Evolutionary conservation across 805 yeast genomes (phyloP).

Genomic region (Torulaspora indica): DNA sequence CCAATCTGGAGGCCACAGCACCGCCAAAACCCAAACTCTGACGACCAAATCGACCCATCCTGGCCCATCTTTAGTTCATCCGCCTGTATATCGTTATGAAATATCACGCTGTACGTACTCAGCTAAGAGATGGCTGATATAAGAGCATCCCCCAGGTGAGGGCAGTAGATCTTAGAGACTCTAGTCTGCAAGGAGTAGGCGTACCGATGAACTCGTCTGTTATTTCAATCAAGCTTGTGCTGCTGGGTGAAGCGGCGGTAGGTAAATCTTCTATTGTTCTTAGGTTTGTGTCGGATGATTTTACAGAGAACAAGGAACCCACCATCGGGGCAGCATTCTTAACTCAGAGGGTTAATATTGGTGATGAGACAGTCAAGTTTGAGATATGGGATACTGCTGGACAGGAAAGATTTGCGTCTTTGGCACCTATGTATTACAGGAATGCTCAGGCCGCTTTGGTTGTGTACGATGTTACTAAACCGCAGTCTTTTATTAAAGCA

Average conservation of each 20-base stretch:
- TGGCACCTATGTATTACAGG: constrained; percentile 96
- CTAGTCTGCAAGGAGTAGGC: too few relatives aligned
- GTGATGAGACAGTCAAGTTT: constrained; percentile 81
- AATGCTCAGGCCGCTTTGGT: constrained; percentile 96
- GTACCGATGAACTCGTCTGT: constrained; percentile 29
- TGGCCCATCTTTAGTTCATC: neutral
- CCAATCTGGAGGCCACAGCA: constrained; percentile 28
- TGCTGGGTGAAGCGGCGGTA: constrained; percentile 96
- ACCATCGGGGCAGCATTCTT: constrained; percentile 97
- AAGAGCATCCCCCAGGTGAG: neutral
- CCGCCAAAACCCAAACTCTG: constrained; percentile 27
- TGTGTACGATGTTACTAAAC: constrained; percentile 92
- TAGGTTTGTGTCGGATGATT: constrained; percentile 89
- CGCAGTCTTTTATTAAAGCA: constrained; percentile 91
- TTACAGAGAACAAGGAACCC: constrained; percentile 95
- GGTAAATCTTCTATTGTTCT: constrained; percentile 92
- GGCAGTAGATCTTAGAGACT: neutral
- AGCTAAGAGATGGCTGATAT: constrained; percentile 1
- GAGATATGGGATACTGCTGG: constrained; percentile 98
- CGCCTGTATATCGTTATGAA: neutral
- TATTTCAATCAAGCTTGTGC: constrained; percentile 69
- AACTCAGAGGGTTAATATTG: constrained; percentile 87
- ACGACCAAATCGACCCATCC: neutral
- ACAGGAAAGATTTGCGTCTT: constrained; percentile 91
- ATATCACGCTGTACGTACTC: constrained; percentile 5